Base-by-base conservation (phyloP, 768 basidiomycete species). In the Hemileccinum impolitum region DNA sequence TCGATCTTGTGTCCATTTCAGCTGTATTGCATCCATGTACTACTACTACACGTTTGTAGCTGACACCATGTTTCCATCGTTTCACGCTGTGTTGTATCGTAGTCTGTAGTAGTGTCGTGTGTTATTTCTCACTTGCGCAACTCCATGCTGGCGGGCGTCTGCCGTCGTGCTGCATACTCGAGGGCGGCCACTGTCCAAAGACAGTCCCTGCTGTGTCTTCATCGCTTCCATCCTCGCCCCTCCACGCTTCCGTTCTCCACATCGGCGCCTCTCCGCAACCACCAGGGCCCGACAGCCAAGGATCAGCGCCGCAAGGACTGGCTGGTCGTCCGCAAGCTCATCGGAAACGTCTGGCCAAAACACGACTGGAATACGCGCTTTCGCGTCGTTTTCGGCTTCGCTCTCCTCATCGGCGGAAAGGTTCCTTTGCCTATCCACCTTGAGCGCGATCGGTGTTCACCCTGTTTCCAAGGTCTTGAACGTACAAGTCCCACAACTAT, bases 401-500 rank as follows among this genome's bases (percentile, higher is more conserved):
- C 72, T 0, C 68, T 98, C 53, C 73, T 97, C 38, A 75, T 97
- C 39, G 72, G 78, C 14, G 93, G 91, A 44, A 99, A 99, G 80
- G 91, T 94, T 45, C 47, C 76, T 26, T 51, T 11, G 2, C 43
- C 19, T 15, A 28, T 17, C 23, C 38, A 19, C 6, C 36, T 3
- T 10, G 7, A 28, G 12, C 34, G 15, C 23, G 6, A 23, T 23
- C 6, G 23, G 9, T 35, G 19, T 10, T 53, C 45, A 61, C 21
- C 14, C n/a, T 34, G 7, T 4, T 12, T 13, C 4, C 38, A 47
- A 94, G 93, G 70, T 96, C 38, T 71, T 97, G 48, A 99, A 97
- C 64, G 96, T 99, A 1, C 95, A 98, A 76, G 94, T 99, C n/a
- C 96, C 96, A 1, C 80, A 91, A 56, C 72, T 98, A 52, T 99